Base-by-base conservation (phyloP, 2,329 filamentous ascomycete genomes). In the Ilyonectria destructans region DNA sequence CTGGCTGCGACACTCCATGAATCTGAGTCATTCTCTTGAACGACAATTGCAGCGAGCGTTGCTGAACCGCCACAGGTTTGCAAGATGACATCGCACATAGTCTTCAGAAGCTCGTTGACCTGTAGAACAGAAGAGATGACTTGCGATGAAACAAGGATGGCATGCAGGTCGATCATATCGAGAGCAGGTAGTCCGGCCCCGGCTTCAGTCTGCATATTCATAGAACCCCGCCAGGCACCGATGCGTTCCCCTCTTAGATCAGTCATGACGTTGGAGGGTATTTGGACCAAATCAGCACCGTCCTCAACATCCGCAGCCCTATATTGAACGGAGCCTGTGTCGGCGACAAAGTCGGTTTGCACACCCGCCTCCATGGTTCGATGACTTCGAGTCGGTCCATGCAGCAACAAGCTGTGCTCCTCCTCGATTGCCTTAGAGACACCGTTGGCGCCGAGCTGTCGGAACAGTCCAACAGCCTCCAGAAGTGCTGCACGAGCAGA, bases 91-190 rank as follows among this genome's bases (percentile, higher is more conserved):
- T 94, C 90, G 73, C 92, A 93, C 90, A 96, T 94, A 48, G 93
- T 95, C 75, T 92, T 91, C 68, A 95, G 86, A 4, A 96, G 85
- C 74, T 92, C 88, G 70, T 95, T 92, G 13, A 95, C 89, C 71
- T 92, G 88, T 12, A 96, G 81, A 58, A 95, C 92, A 17, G 92
- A 95, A 5, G 93, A 95, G 49, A 96, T 91, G 49, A 95, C 88
- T 77, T 95, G 93, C 10, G 92, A 94, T 3, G 91, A 93, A 73
- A 93, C 90, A 15, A 96, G 84, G 66, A 96, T 95, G 26, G 91
- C 92, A 48, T 93, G 91, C 69, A 95, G 80, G 79, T 95, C 93
- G 76, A 96, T 91, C 91, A 96, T 95, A 81, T 96, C 93, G 60
- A 96, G 86, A 31, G 92, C 90, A 46, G 92, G 92, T 67, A 95